phyloP scores from a whole-genome alignment of 108 stramenopile genomes.

The Fragilaria crotonensis region DNA sequence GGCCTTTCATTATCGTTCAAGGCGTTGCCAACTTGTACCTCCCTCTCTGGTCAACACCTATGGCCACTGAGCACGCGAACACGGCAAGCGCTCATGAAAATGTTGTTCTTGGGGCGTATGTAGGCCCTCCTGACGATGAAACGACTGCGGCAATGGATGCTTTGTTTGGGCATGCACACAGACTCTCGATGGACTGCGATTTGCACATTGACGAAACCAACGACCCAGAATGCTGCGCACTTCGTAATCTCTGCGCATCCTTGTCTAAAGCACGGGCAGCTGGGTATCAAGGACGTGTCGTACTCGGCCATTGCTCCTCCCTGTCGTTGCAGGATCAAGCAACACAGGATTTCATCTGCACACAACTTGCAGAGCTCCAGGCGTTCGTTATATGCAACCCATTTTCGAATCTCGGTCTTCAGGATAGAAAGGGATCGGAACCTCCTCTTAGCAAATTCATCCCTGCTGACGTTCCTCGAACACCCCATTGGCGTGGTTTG shows the following conservation, averaged over 20 bases:
- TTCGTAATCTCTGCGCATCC: not conserved
- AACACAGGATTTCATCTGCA: not conserved
- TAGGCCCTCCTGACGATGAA: not conserved
- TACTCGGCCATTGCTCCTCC: not conserved
- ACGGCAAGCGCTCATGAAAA: not conserved
- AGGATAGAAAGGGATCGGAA: not conserved
- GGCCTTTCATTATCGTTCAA: not conserved
- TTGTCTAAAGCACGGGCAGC: not conserved
- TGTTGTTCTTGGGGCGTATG: not conserved
- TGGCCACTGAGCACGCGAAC: not conserved
- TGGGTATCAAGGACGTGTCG: not conserved
- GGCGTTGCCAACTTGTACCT: not conserved
- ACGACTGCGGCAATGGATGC: not conserved
- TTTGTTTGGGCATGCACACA: not conserved
- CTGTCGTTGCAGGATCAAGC: not conserved
- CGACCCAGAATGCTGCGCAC: not conserved
- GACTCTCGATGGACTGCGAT: not conserved
- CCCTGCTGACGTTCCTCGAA: not conserved
- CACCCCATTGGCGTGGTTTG: not conserved
- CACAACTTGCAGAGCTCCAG: not conserved
- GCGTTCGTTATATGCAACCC: not conserved
- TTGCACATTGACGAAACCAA: constrained; percentile 2
- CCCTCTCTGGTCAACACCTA: not conserved
- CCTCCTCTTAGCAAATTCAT: not conserved
- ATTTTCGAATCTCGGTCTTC: not conserved